Conservation (phyloP, 352 stramenopile species). For the Plasmopara viticola region DNA sequence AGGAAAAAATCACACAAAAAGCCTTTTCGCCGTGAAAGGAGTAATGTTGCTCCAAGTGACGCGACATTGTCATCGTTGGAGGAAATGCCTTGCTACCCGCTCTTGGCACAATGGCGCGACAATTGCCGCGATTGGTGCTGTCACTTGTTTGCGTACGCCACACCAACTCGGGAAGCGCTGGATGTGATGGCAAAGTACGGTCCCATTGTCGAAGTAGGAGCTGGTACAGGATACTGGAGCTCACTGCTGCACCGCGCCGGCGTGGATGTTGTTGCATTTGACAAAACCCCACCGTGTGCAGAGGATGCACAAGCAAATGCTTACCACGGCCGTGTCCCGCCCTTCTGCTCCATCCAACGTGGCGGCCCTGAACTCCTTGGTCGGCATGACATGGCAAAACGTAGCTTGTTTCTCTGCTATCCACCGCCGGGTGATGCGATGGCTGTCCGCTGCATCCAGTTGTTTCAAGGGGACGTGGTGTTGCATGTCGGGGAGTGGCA, state of each 20-base stretch:
- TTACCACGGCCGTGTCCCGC: constrained; percentile 59
- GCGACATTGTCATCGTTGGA: constrained; percentile 11
- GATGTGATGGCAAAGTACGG: constrained; percentile 40
- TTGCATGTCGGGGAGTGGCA: constrained; percentile 78
- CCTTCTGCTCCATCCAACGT: constrained; percentile 51
- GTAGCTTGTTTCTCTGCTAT: constrained; percentile 66
- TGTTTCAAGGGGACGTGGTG: constrained; percentile 60
- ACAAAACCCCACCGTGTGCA: constrained; percentile 38
- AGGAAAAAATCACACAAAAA: constrained; percentile 64
- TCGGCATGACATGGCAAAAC: constrained; percentile 28
- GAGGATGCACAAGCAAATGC: constrained; percentile 35
- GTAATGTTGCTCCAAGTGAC: constrained; percentile 10
- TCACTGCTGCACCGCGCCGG: constrained; percentile 52
- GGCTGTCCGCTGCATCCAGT: constrained; percentile 44
- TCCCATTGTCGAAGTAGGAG: constrained; percentile 84
- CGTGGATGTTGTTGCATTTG: constrained; percentile 74
- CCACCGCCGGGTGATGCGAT: constrained; percentile 59
- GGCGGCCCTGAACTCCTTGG: constrained; percentile 53
- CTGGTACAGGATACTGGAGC: constrained; percentile 88
- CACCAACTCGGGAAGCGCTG: constrained; percentile 49
- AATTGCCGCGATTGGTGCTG: constrained; percentile 75
- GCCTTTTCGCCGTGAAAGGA: constrained; percentile 45
- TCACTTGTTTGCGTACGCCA: constrained; percentile 69
- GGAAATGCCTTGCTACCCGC: constrained; percentile 56
- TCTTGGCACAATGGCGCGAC: constrained; percentile 68